phyloP scores from a whole-genome alignment of 371 early-diverging fungal genomes.

The Umbelopsis sp. region DNA sequence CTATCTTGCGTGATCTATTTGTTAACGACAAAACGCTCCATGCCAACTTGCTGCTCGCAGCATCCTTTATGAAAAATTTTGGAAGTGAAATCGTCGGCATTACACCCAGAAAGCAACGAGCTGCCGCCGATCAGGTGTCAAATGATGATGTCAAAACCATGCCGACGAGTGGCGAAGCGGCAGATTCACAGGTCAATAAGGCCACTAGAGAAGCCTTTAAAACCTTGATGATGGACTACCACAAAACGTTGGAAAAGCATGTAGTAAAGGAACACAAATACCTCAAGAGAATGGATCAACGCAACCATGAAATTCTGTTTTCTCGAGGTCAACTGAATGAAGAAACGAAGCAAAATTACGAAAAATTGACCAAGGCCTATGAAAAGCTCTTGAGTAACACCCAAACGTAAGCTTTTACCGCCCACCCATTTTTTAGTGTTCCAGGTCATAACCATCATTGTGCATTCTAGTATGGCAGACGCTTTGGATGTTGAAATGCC shows the following conservation, averaged over 20 bases:
- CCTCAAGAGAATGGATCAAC: conserved; percentile 75
- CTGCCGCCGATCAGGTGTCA: conserved; percentile 45
- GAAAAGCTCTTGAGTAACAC: conserved; percentile 71
- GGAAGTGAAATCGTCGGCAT: conserved; percentile 61
- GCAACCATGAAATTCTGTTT: conserved; percentile 80
- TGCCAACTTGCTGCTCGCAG: conserved; percentile 76
- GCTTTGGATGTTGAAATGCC: conserved; percentile 74
- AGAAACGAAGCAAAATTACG: conserved; percentile 78
- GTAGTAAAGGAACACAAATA: conserved; percentile 76
- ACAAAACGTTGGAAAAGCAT: conserved; percentile 63
- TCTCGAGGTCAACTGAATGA: conserved; percentile 84
- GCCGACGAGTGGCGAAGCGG: conserved; percentile 19
- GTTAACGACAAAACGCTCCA: conserved; percentile 55
- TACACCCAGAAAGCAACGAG: conserved; percentile 53
- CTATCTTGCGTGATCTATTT: conserved; percentile 46
- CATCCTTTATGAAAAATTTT: conserved; percentile 77
- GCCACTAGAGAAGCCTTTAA: conserved; percentile 55
- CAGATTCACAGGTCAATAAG: conserved; percentile 37
- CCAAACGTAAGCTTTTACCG: conserved; percentile 41
- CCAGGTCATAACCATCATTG: neutral
- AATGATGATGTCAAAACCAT: conserved; percentile 26
- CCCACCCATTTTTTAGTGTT: too few species aligned
- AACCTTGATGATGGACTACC: conserved; percentile 69
- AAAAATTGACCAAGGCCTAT: conserved; percentile 71
- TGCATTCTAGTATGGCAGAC: conserved; percentile 56